These are phyloP conservation scores for Colletotrichum higginsianum DNA, from an alignment of 2,329 filamentous ascomycete genomes.

Conservation along the genomic window DNA sequence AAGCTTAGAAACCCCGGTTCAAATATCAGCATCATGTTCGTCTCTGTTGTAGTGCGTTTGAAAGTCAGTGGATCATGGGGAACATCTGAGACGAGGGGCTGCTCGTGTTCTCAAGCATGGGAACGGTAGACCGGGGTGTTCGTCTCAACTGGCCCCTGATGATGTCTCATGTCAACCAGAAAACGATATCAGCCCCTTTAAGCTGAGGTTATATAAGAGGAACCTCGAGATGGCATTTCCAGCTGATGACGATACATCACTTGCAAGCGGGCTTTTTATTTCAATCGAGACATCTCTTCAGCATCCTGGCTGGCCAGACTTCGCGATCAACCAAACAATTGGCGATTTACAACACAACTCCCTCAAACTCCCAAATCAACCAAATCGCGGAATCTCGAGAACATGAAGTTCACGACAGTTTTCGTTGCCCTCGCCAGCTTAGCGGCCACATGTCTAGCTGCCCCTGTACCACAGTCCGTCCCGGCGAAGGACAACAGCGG, in stretches of 20 bases:
- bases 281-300: not conserved
- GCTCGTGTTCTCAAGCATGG: conserved; percentile 5
- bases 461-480: conserved; percentile 1
- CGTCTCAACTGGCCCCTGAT: conserved; percentile 28
- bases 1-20: too few relatives aligned
- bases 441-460: not conserved
- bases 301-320: conserved; percentile 26
- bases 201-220: conserved; percentile 11
- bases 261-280: conserved; percentile 8
- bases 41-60: not conserved
- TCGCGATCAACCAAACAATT: not conserved
- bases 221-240: not conserved
- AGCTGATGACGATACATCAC: not conserved
- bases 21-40: too few relatives aligned
- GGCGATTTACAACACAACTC: not conserved
- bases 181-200: conserved; percentile 1
- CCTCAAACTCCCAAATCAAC: not conserved
- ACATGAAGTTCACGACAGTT: conserved; percentile 20
- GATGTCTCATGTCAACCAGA: conserved; percentile 26
- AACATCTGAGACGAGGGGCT: conserved; percentile 12
- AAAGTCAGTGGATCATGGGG: not conserved
- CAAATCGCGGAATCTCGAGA: not conserved
- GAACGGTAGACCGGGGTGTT: conserved; percentile 11
- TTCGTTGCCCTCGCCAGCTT: conserved; percentile 12
- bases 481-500: conserved; percentile 29